Evolutionary conservation across 2,329 filamentous ascomycete genomes (phyloP).

Genomic region (Verruconis gallopava): DNA sequence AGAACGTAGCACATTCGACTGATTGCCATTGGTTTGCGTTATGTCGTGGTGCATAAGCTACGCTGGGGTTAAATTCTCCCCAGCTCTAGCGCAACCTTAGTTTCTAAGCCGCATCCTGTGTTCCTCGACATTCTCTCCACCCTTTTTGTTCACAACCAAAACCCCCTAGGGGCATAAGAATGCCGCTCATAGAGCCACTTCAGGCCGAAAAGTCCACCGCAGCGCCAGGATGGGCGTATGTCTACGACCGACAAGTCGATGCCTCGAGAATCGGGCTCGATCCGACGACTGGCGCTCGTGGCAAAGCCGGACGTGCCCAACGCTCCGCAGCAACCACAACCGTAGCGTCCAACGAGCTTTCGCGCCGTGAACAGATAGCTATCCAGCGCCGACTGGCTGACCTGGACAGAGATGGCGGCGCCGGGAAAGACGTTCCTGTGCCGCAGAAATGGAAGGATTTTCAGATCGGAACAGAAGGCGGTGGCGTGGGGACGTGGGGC

Average conservation of each 20-base stretch:
- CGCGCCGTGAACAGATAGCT: slow-evolving; percentile 71
- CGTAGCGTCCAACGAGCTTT: slow-evolving; percentile 33
- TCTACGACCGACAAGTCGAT: slow-evolving; percentile 56
- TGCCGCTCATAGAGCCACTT: slow-evolving; percentile 70
- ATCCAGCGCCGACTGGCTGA: slow-evolving; percentile 70
- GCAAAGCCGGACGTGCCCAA: slow-evolving; percentile 10
- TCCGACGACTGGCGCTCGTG: slow-evolving; percentile 33
- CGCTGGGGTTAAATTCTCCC: too few relatives aligned
- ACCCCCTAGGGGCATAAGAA: too few relatives aligned
- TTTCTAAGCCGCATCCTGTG: too few relatives aligned
- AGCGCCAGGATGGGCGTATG: slow-evolving; percentile 85
- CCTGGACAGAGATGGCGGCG: slow-evolving; percentile 54
- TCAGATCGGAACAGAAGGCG: slow-evolving; percentile 25
- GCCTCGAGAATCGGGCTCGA: slow-evolving; percentile 41
- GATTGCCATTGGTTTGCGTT: too few relatives aligned
- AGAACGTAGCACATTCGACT: too few relatives aligned
- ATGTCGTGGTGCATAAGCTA: too few relatives aligned
- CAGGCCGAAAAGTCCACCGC: slow-evolving; percentile 52
- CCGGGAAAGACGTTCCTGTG: slow-evolving; percentile 50
- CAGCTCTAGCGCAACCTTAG: too few relatives aligned
- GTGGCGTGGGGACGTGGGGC: slow-evolving; percentile 15
- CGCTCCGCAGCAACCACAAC: slow-evolving; percentile 37
- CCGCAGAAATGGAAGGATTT: slow-evolving; percentile 28
- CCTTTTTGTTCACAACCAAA: too few relatives aligned
- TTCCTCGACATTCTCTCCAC: too few relatives aligned